Evolutionary conservation across 164 flowering plant species (phyloP), one percentile per base, ranked within the genome.

Genomic region (Macadamia integrifolia): DNA sequence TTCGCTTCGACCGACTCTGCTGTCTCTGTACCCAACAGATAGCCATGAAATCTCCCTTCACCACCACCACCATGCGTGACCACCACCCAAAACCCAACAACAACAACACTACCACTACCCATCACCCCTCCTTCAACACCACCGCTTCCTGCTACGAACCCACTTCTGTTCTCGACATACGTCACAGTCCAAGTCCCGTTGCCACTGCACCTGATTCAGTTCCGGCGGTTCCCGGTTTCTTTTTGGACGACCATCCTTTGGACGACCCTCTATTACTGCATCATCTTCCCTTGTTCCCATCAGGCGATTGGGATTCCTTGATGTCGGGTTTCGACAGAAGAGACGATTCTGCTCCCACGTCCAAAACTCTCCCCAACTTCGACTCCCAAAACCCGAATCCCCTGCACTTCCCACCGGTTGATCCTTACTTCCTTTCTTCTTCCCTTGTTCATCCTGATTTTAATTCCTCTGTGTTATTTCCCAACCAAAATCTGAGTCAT

Each of bases 111-210:
- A 28, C 35, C 3, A 60, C 62, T 64, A 67, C 63, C 23, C 11
- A 48, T 17, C 52, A 43, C 17, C 64, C 35, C 31, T 6, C 71
- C 49, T 17, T 61, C 46, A 31, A 14, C 32, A 62, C 61, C n/a
- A 60, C 69, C 35, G 72, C 31, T 44, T 32, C 62, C 1, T 64
- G 78, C 69, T 84, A 87, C 86, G 97, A 92, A 63, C 96, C 97
- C 61, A 92, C 91, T 29, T 89, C 97, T 6, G 97, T 89, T 28
- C 91, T 92, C 8, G 93, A 92, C 59, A 82, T 88, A 61, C 86
- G 88, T 11, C 77, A 88, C 7, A 88, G 91, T 67, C 87, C 92
- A 1, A 86, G 90, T 71, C 90, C 96, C 0, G 82, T 73, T 9
- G 35, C 72, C 31, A 79, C 64, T 23, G 67, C 61, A 6, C 69